These are phyloP conservation scores for Pyrenophora tritici-repentis DNA, from an alignment of 2,329 filamentous ascomycete genomes.

Conservation along the genomic window DNA sequence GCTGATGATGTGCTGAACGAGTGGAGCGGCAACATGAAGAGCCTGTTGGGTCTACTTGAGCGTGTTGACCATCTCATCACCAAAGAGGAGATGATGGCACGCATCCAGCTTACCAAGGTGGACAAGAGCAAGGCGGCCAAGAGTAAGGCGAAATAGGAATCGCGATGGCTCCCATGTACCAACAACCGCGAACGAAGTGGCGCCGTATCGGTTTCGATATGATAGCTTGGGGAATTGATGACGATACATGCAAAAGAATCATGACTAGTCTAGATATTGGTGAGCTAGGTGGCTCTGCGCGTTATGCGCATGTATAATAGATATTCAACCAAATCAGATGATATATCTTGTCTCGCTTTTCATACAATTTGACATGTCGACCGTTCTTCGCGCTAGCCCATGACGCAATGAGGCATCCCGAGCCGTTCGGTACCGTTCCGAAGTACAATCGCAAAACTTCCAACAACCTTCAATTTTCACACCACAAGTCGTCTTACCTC, in stretches of 20 bases:
- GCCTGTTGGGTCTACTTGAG: slow-evolving; percentile 80
- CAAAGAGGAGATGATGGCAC: slow-evolving; percentile 99
- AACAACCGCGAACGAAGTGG: slow-evolving; percentile 23
- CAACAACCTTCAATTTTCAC: no score
- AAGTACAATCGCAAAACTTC: not conserved
- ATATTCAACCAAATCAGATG: slow-evolving; percentile 13
- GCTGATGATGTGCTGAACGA: slow-evolving; percentile 97
- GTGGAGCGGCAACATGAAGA: slow-evolving; percentile 99
- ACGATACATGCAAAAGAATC: slow-evolving; percentile 16
- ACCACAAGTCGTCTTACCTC: no score
- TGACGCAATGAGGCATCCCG: slow-evolving; percentile 12
- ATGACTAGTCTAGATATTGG: slow-evolving; percentile 41
- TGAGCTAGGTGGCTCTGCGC: slow-evolving; percentile 37
- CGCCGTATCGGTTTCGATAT: not conserved
- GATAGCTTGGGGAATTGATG: slow-evolving; percentile 1
- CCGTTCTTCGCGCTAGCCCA: slow-evolving; percentile 1
- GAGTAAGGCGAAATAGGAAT: slow-evolving; percentile 39
- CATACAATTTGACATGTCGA: no score
- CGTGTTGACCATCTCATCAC: slow-evolving; percentile 97
- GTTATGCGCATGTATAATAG: slow-evolving; percentile 46
- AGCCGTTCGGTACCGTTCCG: slow-evolving; percentile 9
- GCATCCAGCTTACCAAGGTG: slow-evolving; percentile 74
- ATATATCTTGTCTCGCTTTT: not conserved
- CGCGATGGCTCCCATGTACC: not conserved
- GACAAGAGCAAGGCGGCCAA: slow-evolving; percentile 49